Percentiles rank a stretch among this genome's conserved stretches.
phyloP scores from a whole-genome alignment of 1,139 yeast genomes.

The Lizanozyma gosingica region DNA sequence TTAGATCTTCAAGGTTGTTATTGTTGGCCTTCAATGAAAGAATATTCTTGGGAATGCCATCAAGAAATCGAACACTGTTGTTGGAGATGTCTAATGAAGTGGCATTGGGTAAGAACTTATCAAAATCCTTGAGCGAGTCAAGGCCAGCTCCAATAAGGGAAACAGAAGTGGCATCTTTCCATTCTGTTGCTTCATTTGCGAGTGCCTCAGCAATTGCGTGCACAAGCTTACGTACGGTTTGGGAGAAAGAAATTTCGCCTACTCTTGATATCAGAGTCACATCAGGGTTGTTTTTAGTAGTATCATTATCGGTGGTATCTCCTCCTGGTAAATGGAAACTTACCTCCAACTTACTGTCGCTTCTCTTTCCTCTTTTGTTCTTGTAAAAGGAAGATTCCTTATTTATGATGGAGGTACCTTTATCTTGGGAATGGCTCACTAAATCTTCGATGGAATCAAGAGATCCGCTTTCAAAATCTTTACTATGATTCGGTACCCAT shows the following conservation, averaged over 20 bases:
- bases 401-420: slow-evolving; percentile 1
- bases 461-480: slow-evolving; percentile 6
- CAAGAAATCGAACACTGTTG: slow-evolving; percentile 35
- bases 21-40: slow-evolving; percentile 27
- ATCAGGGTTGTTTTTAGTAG: not conserved
- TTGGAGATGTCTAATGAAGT: slow-evolving; percentile 28
- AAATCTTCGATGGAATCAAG: slow-evolving; percentile 18
- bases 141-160: not conserved
- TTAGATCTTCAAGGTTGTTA: slow-evolving; percentile 33
- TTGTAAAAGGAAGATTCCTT: not conserved
- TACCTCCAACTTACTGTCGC: slow-evolving; percentile 13
- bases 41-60: slow-evolving; percentile 36
- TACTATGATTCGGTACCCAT: not conserved
- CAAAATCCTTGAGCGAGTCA: slow-evolving; percentile 34
- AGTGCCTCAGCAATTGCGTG: not conserved
- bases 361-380: slow-evolving; percentile 3
- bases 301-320: not conserved
- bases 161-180: not conserved
- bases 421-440: slow-evolving; percentile 7
- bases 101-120: slow-evolving; percentile 36
- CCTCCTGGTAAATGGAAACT: slow-evolving; percentile 13
- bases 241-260: not conserved
- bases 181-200: not conserved
- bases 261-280: not conserved
- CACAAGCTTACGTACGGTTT: not conserved